These are phyloP conservation scores for Tricholoma matsutake DNA, from an alignment of 768 basidiomycete species.

Conservation along the genomic window DNA sequence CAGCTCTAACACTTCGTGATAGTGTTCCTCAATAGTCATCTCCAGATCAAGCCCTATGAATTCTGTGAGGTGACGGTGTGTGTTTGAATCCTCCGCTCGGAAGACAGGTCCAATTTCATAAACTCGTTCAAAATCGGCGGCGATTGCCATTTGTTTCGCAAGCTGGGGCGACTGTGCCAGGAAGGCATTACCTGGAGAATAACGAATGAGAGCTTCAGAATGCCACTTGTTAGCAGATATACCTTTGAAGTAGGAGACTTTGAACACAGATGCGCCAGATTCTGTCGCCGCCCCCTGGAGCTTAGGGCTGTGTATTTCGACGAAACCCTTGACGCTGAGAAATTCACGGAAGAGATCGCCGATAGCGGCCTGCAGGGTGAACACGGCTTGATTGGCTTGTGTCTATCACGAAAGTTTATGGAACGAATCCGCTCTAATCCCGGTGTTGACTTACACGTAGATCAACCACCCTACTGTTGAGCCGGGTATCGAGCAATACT, in stretches of 20 bases:
- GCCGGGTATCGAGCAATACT: constrained; percentile 88
- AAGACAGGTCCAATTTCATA: constrained; percentile 98
- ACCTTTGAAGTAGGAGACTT: constrained; percentile 98
- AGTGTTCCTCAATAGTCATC: constrained; percentile 98
- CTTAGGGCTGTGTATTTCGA: constrained; percentile 97
- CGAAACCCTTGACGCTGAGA: constrained; percentile 72
- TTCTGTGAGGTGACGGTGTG: constrained; percentile 97
- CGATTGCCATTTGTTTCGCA: constrained; percentile 99
- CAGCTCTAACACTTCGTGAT: constrained; percentile 94
- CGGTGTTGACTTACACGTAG: constrained; percentile 61
- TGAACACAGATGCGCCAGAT: constrained; percentile 95
- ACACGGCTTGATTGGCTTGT: constrained; percentile 93
- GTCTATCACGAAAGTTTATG: constrained; percentile 49
- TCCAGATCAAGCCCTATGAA: constrained; percentile 99
- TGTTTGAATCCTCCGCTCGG: constrained; percentile 96
- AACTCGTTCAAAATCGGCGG: constrained; percentile 96
- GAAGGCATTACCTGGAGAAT: constrained; percentile 70
- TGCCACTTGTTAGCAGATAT: neutral
- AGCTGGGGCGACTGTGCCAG: constrained; percentile 97
- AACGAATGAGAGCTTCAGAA: neutral
- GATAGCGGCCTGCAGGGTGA: constrained; percentile 87
- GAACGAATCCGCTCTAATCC: neutral
- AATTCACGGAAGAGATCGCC: constrained; percentile 84
- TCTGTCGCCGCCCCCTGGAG: constrained; percentile 96
- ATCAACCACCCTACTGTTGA: constrained; percentile 93